Evolutionary conservation across 202 grass and related monocot species (phyloP).

Genomic region (Cymbopogon flexuosus): DNA sequence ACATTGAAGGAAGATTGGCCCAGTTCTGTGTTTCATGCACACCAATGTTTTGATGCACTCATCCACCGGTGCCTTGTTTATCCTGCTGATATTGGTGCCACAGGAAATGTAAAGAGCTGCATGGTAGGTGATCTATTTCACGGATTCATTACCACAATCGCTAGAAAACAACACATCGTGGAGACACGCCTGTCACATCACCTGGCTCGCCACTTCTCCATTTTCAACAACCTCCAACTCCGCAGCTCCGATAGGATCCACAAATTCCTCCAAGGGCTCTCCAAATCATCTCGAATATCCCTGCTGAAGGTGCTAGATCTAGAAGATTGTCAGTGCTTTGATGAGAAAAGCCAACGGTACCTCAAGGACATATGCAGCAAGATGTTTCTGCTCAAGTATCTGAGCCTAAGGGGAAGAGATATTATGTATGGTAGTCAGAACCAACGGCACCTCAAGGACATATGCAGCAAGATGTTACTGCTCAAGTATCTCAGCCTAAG

Average conservation of each 20-base stretch:
- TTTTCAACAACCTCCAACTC: not conserved
- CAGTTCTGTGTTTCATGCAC: not conserved
- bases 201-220: constrained; percentile 10
- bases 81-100: not conserved
- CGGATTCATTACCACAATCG: not conserved
- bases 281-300: not conserved
- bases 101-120: constrained; percentile 13
- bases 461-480: constrained; percentile 1
- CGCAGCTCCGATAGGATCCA: not conserved
- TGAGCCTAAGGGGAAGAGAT: not conserved
- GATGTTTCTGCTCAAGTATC: constrained; percentile 20
- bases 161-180: not conserved
- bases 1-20: constrained; percentile 13
- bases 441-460: not conserved
- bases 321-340: not conserved
- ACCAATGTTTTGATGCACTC: not conserved
- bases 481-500: constrained; percentile 17
- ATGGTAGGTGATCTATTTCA: not conserved
- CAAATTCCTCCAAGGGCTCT: not conserved
- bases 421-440: not conserved
- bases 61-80: not conserved
- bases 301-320: constrained; percentile 22
- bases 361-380: constrained; percentile 1
- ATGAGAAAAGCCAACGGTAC: not conserved
- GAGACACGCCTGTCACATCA: not conserved